Evolutionary conservation across 2,329 filamentous ascomycete genomes (phyloP).

Genomic region (Alternaria ethzedia): DNA sequence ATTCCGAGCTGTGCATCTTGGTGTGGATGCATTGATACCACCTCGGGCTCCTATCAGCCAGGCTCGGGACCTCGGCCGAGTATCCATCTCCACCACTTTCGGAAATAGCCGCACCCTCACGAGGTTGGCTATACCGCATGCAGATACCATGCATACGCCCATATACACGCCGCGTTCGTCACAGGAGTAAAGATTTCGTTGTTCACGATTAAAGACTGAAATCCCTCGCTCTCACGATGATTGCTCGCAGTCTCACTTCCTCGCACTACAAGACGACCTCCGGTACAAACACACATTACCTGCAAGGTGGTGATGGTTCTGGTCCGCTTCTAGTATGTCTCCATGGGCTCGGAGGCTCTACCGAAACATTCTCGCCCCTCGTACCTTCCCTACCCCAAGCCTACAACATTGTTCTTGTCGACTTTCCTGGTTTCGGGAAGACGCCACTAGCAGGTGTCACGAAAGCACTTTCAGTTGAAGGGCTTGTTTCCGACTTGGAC

Average conservation of each 20-base stretch:
- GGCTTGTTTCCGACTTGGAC: neutral
- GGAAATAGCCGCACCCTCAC: neutral
- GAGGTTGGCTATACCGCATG: neutral
- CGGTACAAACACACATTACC: neutral
- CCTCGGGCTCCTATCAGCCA: neutral
- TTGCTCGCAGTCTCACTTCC: neutral
- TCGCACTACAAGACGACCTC: neutral
- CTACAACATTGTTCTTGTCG: neutral
- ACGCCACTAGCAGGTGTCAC: neutral
- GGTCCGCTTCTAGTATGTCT: neutral
- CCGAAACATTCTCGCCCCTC: neutral
- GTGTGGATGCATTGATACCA: neutral
- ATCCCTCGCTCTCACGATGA: neutral
- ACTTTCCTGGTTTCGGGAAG: neutral
- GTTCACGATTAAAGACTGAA: neutral
- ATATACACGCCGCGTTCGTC: neutral
- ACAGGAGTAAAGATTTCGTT: no score
- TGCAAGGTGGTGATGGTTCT: neutral
- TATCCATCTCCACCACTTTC: neutral
- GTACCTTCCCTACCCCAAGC: neutral
- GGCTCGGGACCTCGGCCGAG: neutral
- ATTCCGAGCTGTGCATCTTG: neutral
- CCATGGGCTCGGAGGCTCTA: neutral
- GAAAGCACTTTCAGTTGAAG: neutral
- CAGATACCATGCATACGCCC: neutral